phyloP scores from a whole-genome alignment of 352 stramenopile genomes.

The Globisporangium okanoganense region DNA sequence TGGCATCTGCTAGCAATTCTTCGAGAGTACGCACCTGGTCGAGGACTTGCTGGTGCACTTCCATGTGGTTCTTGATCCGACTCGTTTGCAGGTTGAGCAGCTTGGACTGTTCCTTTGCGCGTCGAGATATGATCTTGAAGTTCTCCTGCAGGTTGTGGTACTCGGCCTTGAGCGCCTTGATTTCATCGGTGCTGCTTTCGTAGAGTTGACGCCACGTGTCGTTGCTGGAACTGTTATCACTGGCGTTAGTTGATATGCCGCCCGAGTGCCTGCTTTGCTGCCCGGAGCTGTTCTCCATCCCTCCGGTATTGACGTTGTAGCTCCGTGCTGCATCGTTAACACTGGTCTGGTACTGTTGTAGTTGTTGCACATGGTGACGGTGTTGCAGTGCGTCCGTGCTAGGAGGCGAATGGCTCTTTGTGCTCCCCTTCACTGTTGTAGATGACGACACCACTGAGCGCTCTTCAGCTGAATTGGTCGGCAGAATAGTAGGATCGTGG shows the following conservation, averaged over 20 bases:
- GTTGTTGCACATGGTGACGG: neutral
- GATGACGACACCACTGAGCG: neutral
- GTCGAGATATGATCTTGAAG: slow-evolving; percentile 50
- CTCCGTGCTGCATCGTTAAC: neutral
- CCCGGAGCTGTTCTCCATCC: slow-evolving; percentile 5
- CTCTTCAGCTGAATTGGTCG: neutral
- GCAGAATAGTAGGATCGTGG: too few relatives aligned
- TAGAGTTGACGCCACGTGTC: slow-evolving; percentile 25
- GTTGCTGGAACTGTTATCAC: slow-evolving; percentile 8
- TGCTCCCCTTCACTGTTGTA: neutral
- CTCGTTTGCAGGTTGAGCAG: slow-evolving; percentile 57
- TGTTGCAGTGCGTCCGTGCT: neutral
- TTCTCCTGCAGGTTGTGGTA: slow-evolving; percentile 41
- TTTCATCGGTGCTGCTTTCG: slow-evolving; percentile 19
- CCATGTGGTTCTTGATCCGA: slow-evolving; percentile 43
- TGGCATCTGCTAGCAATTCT: slow-evolving; percentile 29
- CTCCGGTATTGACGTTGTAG: neutral
- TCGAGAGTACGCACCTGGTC: slow-evolving; percentile 45
- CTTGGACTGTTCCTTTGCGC: slow-evolving; percentile 63
- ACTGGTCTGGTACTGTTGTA: neutral
- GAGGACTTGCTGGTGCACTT: slow-evolving; percentile 60
- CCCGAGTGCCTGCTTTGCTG: neutral
- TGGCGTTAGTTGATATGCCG: neutral
- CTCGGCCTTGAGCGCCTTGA: slow-evolving; percentile 23
- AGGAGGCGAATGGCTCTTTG: neutral